Evolutionary conservation across 441 rosid species (phyloP).

Genomic region (Dalechampia spathulata): DNA sequence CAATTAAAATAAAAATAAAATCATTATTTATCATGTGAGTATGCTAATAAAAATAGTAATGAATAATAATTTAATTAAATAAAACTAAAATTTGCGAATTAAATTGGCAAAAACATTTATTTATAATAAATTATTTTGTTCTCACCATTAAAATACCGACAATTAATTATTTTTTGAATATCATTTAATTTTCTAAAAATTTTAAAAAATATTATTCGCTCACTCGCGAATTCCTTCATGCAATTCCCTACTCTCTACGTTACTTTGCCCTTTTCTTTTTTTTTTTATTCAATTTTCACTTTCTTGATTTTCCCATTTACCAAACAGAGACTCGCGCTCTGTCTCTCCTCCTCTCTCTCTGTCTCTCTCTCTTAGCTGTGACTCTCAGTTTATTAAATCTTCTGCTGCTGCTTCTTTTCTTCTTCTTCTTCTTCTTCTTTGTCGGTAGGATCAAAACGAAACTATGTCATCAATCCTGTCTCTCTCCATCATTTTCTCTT

Average conservation of each 20-base stretch:
- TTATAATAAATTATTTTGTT: too few relatives aligned
- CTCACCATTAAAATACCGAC: too few relatives aligned
- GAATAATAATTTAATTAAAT: too few relatives aligned
- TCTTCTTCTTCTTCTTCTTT: conserved; percentile 3
- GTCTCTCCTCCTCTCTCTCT: neutral
- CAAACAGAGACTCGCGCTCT: conserved; percentile 26
- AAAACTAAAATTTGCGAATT: too few relatives aligned
- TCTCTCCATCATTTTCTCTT: neutral
- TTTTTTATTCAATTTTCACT: conserved; percentile 1
- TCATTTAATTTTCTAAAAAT: too few relatives aligned
- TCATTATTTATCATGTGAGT: too few relatives aligned
- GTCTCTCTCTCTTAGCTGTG: conserved; percentile 14
- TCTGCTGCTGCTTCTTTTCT: conserved; percentile 11
- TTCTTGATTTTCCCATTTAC: conserved; percentile 29
- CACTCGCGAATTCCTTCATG: neutral
- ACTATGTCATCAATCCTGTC: too few relatives aligned
- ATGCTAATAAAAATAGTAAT: too few relatives aligned
- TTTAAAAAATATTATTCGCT: neutral
- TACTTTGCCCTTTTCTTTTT: conserved; percentile 20
- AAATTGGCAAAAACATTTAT: too few relatives aligned
- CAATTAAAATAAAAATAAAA: too few relatives aligned
- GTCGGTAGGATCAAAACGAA: conserved; percentile 12
- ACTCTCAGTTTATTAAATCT: too few relatives aligned
- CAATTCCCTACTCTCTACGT: neutral
- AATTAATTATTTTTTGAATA: too few relatives aligned